Evolutionary conservation across 495 filamentous ascomycete genomes (phyloP), one percentile per base, ranked within the genome.

Genomic region (Bacidia rubella): DNA sequence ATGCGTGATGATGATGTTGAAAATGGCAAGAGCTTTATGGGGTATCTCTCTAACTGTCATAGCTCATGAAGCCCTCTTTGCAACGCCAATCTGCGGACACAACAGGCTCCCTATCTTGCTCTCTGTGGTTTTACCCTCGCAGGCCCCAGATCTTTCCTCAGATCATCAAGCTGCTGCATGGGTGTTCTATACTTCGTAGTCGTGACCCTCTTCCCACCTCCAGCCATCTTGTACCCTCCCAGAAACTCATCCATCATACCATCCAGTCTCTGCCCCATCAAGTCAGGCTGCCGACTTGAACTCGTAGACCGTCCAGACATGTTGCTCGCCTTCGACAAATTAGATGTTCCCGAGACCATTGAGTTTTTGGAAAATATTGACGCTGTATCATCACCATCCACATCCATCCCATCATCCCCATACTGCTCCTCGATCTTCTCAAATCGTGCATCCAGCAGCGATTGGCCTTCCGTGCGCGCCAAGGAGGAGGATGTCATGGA

Each of bases 401-500:
- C 38, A 44, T 75, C 72, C 55, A 71, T 65, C 62, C 87, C 78
- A 57, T 82, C 75, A 52, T 90, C 85, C 11, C 81, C 75, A 65
- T 95, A 95, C 52, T 84, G 70, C 58, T 86, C 83, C 64, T 95
- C 87, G 25, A 95, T 76, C 70, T 81, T 84, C 59, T 96, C 92
- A 62, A 97, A 99, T 12, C 92, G 80, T 41, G 81, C 81, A 64
- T 99, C 93, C 19, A 97, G 73, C 11, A 89, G 75, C 3, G 81
- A 80, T 35, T 89, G 75, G n/a, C 87, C 87, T 55, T 95, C 92
- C 1, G 90, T 97, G 40, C 93, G 79, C 20, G 83, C 78, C 5
- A 97, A 72, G 0, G 89, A 83, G 0, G 92, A 95, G 4, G 86
- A 94, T 0, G 84, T 89, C 93, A 97, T 99, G n/a, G 88, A 95